phyloP scores from a whole-genome alignment of 1,284 basidiomycete species.

The Moesziomyces sp. region DNA sequence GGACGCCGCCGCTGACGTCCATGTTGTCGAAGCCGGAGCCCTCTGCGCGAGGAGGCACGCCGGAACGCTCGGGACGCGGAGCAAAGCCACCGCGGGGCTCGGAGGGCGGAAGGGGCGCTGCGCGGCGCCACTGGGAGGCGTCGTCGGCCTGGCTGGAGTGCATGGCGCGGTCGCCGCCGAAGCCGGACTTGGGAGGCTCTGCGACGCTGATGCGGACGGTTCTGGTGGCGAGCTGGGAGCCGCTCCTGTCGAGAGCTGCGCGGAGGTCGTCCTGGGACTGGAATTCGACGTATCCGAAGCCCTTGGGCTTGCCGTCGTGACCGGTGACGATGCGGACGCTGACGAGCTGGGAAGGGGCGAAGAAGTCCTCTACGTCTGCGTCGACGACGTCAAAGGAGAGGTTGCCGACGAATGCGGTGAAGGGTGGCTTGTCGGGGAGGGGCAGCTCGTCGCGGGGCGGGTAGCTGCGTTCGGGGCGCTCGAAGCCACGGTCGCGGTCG shows the following conservation, averaged over 20 bases:
- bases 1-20: conserved; percentile 58
- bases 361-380: conserved; percentile 80
- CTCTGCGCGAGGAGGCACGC: conserved; percentile 32
- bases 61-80: conserved; percentile 42
- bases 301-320: conserved; percentile 87
- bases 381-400: conserved; percentile 92
- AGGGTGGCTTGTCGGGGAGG: conserved; percentile 92
- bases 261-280: conserved; percentile 83
- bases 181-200: conserved; percentile 76
- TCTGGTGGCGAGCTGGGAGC: conserved; percentile 76
- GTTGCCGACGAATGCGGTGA: conserved; percentile 95
- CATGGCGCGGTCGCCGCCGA: conserved; percentile 39
- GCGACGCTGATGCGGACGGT: conserved; percentile 91
- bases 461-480: conserved; percentile 46
- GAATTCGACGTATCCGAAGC: conserved; percentile 98
- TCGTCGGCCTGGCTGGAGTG: conserved; percentile 70
- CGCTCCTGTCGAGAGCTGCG: conserved; percentile 72
- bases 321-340: conserved; percentile 92
- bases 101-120: conserved; percentile 76
- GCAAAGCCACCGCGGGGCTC: conserved; percentile 49
- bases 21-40: conserved; percentile 63
- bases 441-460: conserved; percentile 85
- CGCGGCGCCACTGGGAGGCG: conserved; percentile 80
- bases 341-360: conserved; percentile 71
- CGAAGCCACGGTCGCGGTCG: conserved; percentile 55